Base-by-base conservation (phyloP, 139 green algal species). In the Volvox reticuliferus region DNA sequence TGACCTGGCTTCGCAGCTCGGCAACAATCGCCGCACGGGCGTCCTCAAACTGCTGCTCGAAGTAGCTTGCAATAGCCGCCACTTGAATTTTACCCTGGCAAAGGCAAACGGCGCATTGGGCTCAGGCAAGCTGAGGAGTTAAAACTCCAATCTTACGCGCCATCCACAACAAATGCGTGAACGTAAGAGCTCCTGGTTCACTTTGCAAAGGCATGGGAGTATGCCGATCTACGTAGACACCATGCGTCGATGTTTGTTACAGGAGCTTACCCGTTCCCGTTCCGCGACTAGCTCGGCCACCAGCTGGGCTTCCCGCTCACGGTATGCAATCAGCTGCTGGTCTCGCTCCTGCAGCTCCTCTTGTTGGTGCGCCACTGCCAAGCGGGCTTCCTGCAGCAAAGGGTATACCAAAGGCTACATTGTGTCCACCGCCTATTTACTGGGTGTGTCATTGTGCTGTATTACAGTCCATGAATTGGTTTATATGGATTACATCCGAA, bases 331-430 rank as follows among this genome's bases (percentile, higher is more conserved):
- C 50, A 90, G 50, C 73, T 83, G n/a, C n/a, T 67, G 35, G 21
- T 73, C 69, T n/a, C 61, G 33, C 37, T 65, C 67, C 62, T 55
- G n/a, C 50, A 90, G 50, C 73, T 90, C 86, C 50, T 83, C 50
- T 44, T 90, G 86, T 75, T 82, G 86, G 86, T 90, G 86, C 14
- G 86, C 71, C 50, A 90, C 86, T 2, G 73, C 86, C 50, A 90
- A n/a, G 1, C 86, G 86, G 30, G 73, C 67, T n/a, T 90, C 86
- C 86, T 90, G 65, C 65, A 28, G 9, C 5, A 55, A 55, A 55
- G 44, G 44, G 5, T 55, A 55, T 9, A 55, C 9, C 9, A 55
- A 14, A 55, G 44, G 44, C 44, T 14, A 55, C 9, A 14, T 9
- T 9, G 9, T 55, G 44, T 55, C 44, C 9, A 9, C 44, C 9